These are phyloP conservation scores for Amniculicola lignicola DNA, from an alignment of 495 filamentous ascomycete species.

Conservation along the genomic window DNA sequence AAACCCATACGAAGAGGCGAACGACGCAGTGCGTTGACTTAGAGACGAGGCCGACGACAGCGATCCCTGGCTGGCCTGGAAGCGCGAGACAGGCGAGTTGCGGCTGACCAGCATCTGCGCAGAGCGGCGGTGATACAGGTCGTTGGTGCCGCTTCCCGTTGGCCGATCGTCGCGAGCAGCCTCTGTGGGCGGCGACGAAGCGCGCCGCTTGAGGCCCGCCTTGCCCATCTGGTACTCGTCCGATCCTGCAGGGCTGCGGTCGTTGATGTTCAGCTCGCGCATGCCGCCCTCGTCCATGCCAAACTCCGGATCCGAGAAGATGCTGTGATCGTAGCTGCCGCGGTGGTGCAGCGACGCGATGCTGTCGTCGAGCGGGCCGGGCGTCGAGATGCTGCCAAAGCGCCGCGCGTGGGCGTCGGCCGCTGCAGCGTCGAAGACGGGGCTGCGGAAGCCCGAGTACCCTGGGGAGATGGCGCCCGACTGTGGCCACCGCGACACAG, in stretches of 20 bases:
- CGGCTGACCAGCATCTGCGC: slow-evolving; percentile 57
- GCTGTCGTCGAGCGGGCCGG: slow-evolving; percentile 40
- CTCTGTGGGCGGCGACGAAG: slow-evolving; percentile 67
- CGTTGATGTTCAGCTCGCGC: slow-evolving; percentile 44
- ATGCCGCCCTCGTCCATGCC: slow-evolving; percentile 43
- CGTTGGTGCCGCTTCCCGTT: slow-evolving; percentile 53
- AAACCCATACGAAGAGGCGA: slow-evolving; percentile 61
- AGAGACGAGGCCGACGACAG: slow-evolving; percentile 71
- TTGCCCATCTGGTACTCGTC: slow-evolving; percentile 47
- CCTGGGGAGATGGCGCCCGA: slow-evolving; percentile 40
- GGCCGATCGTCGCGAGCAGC: slow-evolving; percentile 58
- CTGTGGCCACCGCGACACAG: slow-evolving; percentile 35
- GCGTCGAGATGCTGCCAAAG: slow-evolving; percentile 51
- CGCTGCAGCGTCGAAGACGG: slow-evolving; percentile 43
- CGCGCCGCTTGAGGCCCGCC: slow-evolving; percentile 70
- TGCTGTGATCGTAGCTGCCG: slow-evolving; percentile 61
- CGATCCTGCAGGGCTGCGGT: slow-evolving; percentile 44
- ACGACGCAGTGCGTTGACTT: slow-evolving; percentile 69
- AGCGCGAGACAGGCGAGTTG: slow-evolving; percentile 56
- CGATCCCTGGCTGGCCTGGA: slow-evolving; percentile 61
- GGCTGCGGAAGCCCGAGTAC: slow-evolving; percentile 45
- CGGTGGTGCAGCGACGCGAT: slow-evolving; percentile 47
- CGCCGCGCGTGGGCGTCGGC: slow-evolving; percentile 51
- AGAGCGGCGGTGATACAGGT: slow-evolving; percentile 58
- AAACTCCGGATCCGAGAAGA: slow-evolving; percentile 62